Conservation (phyloP, 108 stramenopile genomes). For the Cylindrotheca fusiformis region DNA sequence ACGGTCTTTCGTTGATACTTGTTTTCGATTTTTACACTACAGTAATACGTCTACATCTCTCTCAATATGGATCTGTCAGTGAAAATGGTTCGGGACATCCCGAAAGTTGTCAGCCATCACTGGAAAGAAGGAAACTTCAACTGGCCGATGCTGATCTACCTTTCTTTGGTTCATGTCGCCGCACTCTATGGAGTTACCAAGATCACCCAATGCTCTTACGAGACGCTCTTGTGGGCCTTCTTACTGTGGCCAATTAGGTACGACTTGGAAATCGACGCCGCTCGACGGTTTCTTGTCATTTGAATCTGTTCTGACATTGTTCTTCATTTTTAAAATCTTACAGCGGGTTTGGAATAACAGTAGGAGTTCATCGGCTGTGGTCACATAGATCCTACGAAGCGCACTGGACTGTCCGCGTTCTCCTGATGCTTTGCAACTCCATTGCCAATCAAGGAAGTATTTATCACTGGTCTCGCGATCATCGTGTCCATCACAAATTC, state of each 20-base stretch:
- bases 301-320: constrained; percentile 12
- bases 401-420: constrained; percentile 67
- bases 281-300: neutral
- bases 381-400: constrained; percentile 97
- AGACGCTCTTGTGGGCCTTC: constrained; percentile 94
- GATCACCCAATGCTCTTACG: constrained; percentile 53
- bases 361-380: constrained; percentile 97
- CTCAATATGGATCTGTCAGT: constrained; percentile 72
- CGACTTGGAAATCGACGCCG: constrained; percentile 7
- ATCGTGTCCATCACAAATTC: constrained; percentile 99
- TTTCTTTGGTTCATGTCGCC: constrained; percentile 85
- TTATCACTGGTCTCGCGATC: constrained; percentile 97
- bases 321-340: constrained; percentile 2
- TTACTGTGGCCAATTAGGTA: constrained; percentile 96
- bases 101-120: constrained; percentile 72
- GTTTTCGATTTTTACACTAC: too few relatives aligned
- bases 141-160: constrained; percentile 98
- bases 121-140: constrained; percentile 92
- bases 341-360: constrained; percentile 97
- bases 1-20: too few relatives aligned
- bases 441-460: constrained; percentile 99
- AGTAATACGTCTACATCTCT: too few relatives aligned
- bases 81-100: constrained; percentile 78
- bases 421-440: constrained; percentile 97
- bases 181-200: constrained; percentile 77